Base-by-base conservation (phyloP, 768 basidiomycete genomes). In the Lactifluus pinguis region DNA sequence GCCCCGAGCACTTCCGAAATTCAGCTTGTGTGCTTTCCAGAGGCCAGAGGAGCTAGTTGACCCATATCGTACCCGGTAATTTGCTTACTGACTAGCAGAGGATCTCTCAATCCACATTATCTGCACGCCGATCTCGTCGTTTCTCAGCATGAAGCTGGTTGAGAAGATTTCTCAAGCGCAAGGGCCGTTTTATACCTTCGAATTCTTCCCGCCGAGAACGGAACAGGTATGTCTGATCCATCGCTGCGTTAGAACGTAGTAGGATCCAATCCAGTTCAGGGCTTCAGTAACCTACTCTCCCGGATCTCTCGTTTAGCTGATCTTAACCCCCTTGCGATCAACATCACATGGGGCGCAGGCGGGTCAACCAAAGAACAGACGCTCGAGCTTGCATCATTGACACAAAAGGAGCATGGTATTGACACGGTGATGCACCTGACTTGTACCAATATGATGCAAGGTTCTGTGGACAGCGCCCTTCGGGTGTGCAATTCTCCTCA, bases 291-390 rank as follows among this genome's bases (percentile, higher is more conserved):
- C 71, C 79, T 99, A 25, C 76, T 93, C 62, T 78, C 90, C 53
- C 90, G 97, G 49, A 91, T 98, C 65, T 82, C 86, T 32, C 83
- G 97, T 52, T 78, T 98, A 59, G 78, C 86, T n/a, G 68, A 76
- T 6, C 77, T 98, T 14, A 75, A 83, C 39, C 93, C 94, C 6
- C 77, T 94, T 6, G 94, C 89, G 25, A 80, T 98, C 60, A 94
- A 87, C 68, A 81, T 98, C 21, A 98, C 97, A 68, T 98, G 97
- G 97, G 97, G 97, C 48, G 95, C 97, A 0, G 95, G 97, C 10
- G 95, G 97, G 2, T 84, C 85, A 7, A 98, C 95, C 0, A 92
- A 83, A 66, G 89, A 94, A 38, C 80, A 89, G 36, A 91, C 85
- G 69, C 76, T 99, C 44, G 93, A 95, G 65, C 81, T 99, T 2